These are phyloP conservation scores for Hypoxylon sp. DNA, from an alignment of 2,329 filamentous ascomycete species.

Conservation along the genomic window DNA sequence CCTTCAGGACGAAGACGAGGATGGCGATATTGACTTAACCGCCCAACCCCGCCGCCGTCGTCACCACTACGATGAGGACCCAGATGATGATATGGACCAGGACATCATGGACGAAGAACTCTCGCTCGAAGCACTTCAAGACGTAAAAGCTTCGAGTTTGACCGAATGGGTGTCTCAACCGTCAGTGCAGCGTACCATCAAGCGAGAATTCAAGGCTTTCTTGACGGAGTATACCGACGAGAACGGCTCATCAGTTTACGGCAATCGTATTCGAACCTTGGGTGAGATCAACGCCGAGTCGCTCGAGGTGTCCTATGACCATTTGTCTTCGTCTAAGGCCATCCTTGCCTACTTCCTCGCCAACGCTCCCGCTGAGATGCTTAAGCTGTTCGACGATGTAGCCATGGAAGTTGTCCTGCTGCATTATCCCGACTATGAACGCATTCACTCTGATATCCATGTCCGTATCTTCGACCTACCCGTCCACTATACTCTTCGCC, in stretches of 20 bases:
- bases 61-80: constrained; percentile 94
- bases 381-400: constrained; percentile 96
- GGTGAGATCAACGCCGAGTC: constrained; percentile 98
- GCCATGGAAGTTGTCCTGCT: constrained; percentile 96
- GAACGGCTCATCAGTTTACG: constrained; percentile 91
- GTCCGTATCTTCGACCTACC: constrained; percentile 96
- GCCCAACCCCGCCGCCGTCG: constrained; percentile 87
- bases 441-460: constrained; percentile 97
- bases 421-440: constrained; percentile 97
- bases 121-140: constrained; percentile 88
- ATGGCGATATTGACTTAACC: constrained; percentile 86
- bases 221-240: constrained; percentile 96
- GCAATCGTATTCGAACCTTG: constrained; percentile 92
- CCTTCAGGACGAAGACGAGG: constrained; percentile 85
- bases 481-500: constrained; percentile 93
- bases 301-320: constrained; percentile 95
- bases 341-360: constrained; percentile 96
- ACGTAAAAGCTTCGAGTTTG: constrained; percentile 92
- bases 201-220: constrained; percentile 97
- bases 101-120: constrained; percentile 98
- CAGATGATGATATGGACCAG: constrained; percentile 90
- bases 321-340: constrained; percentile 90
- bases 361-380: constrained; percentile 93
- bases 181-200: constrained; percentile 91
- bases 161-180: constrained; percentile 96